These are phyloP conservation scores for Thielaviopsis euricoi DNA, from an alignment of 2,329 filamentous ascomycete species.

Conservation along the genomic window DNA sequence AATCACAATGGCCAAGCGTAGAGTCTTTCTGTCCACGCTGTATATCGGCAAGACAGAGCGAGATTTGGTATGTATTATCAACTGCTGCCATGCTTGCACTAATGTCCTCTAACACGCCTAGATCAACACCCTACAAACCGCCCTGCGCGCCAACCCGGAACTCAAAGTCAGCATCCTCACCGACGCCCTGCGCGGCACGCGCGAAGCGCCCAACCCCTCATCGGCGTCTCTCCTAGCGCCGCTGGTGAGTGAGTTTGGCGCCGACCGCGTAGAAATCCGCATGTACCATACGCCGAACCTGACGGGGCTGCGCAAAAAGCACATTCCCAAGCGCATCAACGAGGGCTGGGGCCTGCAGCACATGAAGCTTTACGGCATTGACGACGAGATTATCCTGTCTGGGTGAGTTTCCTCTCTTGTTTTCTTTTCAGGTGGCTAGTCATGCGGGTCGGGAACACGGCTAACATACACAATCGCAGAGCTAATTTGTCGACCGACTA, in stretches of 20 bases:
- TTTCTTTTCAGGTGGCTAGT: no score
- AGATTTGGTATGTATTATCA: constrained; percentile 59
- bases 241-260: constrained; percentile 68
- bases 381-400: constrained; percentile 89
- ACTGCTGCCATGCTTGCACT: no score
- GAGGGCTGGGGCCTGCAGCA: constrained; percentile 97
- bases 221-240: constrained; percentile 78
- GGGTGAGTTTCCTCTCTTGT: constrained; percentile 36
- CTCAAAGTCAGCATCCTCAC: constrained; percentile 80
- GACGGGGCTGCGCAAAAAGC: constrained; percentile 67
- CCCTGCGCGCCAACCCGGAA: constrained; percentile 55
- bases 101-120: constrained; percentile 19
- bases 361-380: constrained; percentile 95
- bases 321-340: constrained; percentile 80
- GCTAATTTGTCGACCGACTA: constrained; percentile 89
- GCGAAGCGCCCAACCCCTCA: constrained; percentile 72
- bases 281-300: constrained; percentile 98
- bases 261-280: constrained; percentile 72
- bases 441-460: no score
- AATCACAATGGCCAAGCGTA: constrained; percentile 60
- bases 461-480: constrained; percentile 15
- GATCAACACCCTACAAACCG: constrained; percentile 62
- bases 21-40: constrained; percentile 86
- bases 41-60: constrained; percentile 91
- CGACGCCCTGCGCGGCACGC: constrained; percentile 77